Conservation (phyloP, 2,329 filamentous ascomycete genomes). For the Fusarium albosuccineum region DNA sequence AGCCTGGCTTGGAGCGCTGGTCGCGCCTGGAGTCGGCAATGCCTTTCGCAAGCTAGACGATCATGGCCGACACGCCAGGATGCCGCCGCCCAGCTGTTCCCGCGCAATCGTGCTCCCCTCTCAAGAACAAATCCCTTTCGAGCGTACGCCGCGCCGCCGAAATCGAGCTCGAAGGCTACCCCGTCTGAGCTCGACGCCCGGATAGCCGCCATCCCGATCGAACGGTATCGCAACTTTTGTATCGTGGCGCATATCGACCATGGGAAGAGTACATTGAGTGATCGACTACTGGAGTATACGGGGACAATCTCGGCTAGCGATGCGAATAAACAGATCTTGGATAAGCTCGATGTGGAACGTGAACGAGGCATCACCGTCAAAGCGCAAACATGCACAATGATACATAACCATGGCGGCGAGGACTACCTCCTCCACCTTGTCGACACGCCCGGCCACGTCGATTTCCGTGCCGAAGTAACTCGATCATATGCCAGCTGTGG, state of each 20-base stretch:
- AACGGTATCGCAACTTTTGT: constrained; percentile 93
- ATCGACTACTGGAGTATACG: constrained; percentile 91
- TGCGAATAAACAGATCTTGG: constrained; percentile 92
- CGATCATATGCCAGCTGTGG: constrained; percentile 96
- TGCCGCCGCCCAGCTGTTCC: constrained; percentile 14
- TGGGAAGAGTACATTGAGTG: constrained; percentile 96
- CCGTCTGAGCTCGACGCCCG: constrained; percentile 57
- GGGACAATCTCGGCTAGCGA: constrained; percentile 88
- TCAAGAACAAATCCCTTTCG: constrained; percentile 10
- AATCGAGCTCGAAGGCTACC: constrained; percentile 45
- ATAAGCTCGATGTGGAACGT: constrained; percentile 96
- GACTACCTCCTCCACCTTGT: constrained; percentile 97
- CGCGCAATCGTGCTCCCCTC: neutral
- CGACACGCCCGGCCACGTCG: constrained; percentile 96
- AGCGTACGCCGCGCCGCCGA: constrained; percentile 22
- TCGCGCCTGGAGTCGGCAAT: constrained; percentile 55
- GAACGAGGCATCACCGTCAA: constrained; percentile 98
- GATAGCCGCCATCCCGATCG: constrained; percentile 81
- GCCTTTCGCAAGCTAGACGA: constrained; percentile 42
- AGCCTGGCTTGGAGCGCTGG: constrained; percentile 54
- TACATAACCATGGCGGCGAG: constrained; percentile 86
- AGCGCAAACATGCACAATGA: constrained; percentile 98
- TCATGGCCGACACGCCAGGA: constrained; percentile 30
- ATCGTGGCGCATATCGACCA: constrained; percentile 99
- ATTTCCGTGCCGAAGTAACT: constrained; percentile 96